phyloP scores from a whole-genome alignment of 441 rosid genomes.

The Populus tomentosa region DNA sequence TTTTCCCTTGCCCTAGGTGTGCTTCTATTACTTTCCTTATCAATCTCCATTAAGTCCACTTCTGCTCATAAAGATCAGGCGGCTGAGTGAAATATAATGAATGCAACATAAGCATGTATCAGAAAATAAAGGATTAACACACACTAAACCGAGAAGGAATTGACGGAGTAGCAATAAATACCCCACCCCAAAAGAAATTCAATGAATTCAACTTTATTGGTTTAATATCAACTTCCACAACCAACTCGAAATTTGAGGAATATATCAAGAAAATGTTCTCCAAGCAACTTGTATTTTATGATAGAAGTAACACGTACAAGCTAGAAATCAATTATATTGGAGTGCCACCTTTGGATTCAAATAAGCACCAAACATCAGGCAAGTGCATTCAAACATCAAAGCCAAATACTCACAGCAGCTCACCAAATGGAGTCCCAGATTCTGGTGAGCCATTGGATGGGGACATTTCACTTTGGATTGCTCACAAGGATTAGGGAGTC shows the following conservation, averaged over 20 bases:
- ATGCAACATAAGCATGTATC: neutral
- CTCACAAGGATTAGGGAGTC: neutral
- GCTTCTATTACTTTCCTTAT: conserved; percentile 32
- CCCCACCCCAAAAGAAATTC: neutral
- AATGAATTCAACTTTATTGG: neutral
- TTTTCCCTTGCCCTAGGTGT: conserved; percentile 17
- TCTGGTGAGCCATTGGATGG: too few species aligned
- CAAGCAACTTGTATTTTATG: too few species aligned
- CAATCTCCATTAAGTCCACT: conserved; percentile 38
- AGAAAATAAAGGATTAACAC: neutral
- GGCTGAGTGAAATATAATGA: neutral
- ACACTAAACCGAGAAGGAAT: neutral
- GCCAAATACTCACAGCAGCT: neutral
- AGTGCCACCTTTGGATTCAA: neutral
- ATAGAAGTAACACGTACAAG: neutral
- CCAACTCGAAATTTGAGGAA: neutral
- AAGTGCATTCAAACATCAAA: neutral
- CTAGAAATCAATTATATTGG: neutral
- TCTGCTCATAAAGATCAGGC: neutral
- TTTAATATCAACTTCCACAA: neutral
- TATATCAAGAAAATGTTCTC: neutral
- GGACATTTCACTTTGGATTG: too few species aligned
- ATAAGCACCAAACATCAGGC: neutral
- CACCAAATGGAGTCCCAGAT: too few species aligned
- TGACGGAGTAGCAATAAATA: neutral